phyloP scores from a whole-genome alignment of 768 basidiomycete genomes.

The Kwoniella europaea region DNA sequence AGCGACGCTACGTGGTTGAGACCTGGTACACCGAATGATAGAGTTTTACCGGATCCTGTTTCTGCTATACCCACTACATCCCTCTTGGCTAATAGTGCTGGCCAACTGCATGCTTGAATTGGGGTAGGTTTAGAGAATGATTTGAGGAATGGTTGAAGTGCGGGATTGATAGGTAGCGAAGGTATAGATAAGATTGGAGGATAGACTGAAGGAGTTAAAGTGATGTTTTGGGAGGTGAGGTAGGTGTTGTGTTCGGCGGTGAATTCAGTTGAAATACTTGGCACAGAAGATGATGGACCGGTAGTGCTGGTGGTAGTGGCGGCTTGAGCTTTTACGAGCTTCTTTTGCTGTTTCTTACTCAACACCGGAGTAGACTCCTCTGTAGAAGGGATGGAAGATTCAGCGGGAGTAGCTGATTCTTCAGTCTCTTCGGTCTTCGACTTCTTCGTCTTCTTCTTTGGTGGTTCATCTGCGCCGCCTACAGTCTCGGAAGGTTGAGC shows the following conservation, averaged over 20 bases:
- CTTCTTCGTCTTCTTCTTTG: conserved; percentile 40
- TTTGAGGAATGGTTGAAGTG: conserved; percentile 69
- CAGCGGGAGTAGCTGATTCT: conserved; percentile 24
- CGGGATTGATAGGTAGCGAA: conserved; percentile 70
- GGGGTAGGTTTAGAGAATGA: conserved; percentile 88
- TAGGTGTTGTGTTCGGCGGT: conserved; percentile 66
- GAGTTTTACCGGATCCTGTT: conserved; percentile 90
- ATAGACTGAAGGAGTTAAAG: conserved; percentile 66
- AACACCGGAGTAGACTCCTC: conserved; percentile 8
- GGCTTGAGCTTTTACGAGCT: conserved; percentile 37
- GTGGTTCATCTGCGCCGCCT: conserved; percentile 13
- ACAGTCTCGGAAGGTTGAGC: conserved; percentile 1
- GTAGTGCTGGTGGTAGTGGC: conserved; percentile 7
- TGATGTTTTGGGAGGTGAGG: conserved; percentile 73
- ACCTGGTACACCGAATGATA: conserved; percentile 93
- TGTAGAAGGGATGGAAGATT: conserved; percentile 1
- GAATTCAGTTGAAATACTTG: conserved; percentile 54
- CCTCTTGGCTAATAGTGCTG: conserved; percentile 71
- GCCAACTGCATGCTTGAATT: conserved; percentile 95
- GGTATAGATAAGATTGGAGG: conserved; percentile 74
- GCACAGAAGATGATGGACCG: conserved; percentile 31
- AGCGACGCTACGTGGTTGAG: conserved; percentile 67
- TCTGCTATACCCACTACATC: conserved; percentile 95
- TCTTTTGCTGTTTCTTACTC: conserved; percentile 44
- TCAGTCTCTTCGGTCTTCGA: conserved; percentile 1